Evolutionary conservation across 805 yeast species (phyloP).

Genomic region (Saccharomycopsis capsularis): DNA sequence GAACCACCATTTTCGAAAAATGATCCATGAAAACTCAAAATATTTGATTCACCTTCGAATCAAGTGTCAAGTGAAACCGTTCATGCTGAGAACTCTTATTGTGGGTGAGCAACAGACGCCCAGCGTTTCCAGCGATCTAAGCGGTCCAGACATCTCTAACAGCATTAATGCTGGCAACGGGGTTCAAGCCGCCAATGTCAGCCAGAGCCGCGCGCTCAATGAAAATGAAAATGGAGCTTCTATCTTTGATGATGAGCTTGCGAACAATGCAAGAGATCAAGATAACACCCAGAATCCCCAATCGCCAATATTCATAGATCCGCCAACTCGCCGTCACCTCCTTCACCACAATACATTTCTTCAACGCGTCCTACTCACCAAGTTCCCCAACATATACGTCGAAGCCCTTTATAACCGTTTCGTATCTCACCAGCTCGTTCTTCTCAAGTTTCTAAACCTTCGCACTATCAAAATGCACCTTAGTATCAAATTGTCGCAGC

Average conservation of each 20-base stretch:
- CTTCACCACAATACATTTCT: neutral
- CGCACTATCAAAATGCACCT: neutral
- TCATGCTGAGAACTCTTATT: neutral
- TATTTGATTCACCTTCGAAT: conserved; percentile 3
- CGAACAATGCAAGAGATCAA: neutral
- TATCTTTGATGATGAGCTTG: too few relatives aligned
- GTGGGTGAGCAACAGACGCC: too few relatives aligned
- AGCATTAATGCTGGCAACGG: too few relatives aligned
- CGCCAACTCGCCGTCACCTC: neutral
- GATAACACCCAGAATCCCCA: neutral
- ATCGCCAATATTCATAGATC: neutral
- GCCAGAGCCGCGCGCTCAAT: too few relatives aligned
- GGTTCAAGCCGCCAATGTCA: too few relatives aligned
- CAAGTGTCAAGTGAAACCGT: neutral
- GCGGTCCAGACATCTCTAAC: too few relatives aligned
- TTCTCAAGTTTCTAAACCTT: neutral
- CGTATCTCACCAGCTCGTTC: conserved; percentile 5
- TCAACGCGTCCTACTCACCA: conserved; percentile 1
- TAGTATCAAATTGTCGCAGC: neutral
- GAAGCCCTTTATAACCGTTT: neutral
- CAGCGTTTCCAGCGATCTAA: too few relatives aligned
- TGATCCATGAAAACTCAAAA: neutral
- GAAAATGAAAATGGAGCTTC: too few relatives aligned
- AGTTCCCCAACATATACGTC: neutral
- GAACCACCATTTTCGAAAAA: neutral